Percentiles rank a stretch among this genome's conserved stretches.
phyloP scores from a whole-genome alignment of 192 early-diverging fungal species.

The Kickxella alabastrina region DNA sequence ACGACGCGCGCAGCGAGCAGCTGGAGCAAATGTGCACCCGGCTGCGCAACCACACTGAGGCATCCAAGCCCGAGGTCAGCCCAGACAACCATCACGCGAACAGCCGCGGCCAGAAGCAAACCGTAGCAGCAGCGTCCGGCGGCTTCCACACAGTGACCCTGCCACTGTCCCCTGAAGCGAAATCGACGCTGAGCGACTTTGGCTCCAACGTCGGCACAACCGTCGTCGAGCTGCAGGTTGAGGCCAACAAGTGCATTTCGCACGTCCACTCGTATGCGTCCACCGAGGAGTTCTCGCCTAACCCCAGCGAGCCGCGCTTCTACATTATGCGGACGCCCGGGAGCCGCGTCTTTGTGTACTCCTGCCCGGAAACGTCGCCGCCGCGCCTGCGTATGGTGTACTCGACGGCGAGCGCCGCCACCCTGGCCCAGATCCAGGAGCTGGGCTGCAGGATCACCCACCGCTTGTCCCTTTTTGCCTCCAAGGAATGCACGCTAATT shows the following conservation, averaged over 20 bases:
- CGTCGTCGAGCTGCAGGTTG: constrained; percentile 42
- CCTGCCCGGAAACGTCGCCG: constrained; percentile 42
- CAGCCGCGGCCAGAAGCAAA: constrained; percentile 31
- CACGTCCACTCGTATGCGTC: constrained; percentile 24
- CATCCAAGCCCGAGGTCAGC: constrained; percentile 7
- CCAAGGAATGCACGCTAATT: constrained; percentile 46
- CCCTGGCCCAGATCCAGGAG: constrained; percentile 40
- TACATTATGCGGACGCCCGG: constrained; percentile 48
- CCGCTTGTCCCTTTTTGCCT: constrained; percentile 34
- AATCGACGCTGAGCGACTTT: constrained; percentile 26
- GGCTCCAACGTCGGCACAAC: constrained; percentile 26
- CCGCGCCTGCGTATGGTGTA: constrained; percentile 54
- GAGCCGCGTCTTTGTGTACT: constrained; percentile 49
- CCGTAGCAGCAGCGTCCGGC: constrained; percentile 42
- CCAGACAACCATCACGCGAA: constrained; percentile 41
- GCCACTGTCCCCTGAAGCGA: constrained; percentile 35
- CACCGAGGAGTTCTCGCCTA: constrained; percentile 34
- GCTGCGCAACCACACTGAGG: constrained; percentile 19
- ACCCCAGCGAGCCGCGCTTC: constrained; percentile 45
- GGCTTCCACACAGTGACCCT: constrained; percentile 51
- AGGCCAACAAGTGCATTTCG: constrained; percentile 29
- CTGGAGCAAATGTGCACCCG: constrained; percentile 36
- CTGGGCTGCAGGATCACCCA: constrained; percentile 41
- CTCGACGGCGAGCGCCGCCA: constrained; percentile 37
- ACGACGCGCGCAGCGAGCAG: constrained; percentile 50